Evolutionary conservation across 1,139 yeast species (phyloP).

Genomic region (Blastobotrys raffinosifermentans): DNA sequence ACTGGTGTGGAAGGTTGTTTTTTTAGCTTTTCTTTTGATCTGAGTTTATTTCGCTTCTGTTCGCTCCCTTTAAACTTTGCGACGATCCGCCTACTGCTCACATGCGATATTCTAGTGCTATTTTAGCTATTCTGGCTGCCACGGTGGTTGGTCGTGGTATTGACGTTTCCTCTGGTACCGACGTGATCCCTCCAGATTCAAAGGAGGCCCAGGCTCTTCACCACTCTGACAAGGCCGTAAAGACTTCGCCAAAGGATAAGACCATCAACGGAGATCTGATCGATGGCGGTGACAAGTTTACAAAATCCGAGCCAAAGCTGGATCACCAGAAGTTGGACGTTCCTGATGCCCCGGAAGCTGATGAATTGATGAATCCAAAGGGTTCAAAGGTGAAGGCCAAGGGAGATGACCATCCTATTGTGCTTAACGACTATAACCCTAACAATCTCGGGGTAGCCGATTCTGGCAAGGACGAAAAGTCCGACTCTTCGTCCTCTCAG

Average conservation of each 20-base stretch:
- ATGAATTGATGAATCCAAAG: constrained; percentile 14
- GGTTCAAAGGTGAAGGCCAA: constrained; percentile 18
- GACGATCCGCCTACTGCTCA: too few species aligned
- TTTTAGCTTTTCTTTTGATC: too few species aligned
- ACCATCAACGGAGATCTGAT: constrained; percentile 22
- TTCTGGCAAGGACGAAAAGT: constrained; percentile 4
- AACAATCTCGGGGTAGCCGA: constrained; percentile 30
- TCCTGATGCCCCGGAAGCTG: constrained; percentile 22
- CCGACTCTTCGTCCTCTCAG: neutral
- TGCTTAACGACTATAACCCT: constrained; percentile 36
- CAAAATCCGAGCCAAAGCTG: constrained; percentile 29
- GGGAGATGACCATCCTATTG: constrained; percentile 27
- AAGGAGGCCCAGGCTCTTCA: constrained; percentile 28
- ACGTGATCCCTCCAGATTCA: constrained; percentile 29
- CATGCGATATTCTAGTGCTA: too few species aligned
- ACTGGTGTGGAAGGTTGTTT: too few species aligned
- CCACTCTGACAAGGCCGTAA: constrained; percentile 29
- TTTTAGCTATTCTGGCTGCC: constrained; percentile 10
- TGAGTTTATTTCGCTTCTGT: too few species aligned
- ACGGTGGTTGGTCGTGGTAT: constrained; percentile 7
- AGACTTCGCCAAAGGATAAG: constrained; percentile 35
- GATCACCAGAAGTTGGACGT: constrained; percentile 24
- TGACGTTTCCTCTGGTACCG: constrained; percentile 28
- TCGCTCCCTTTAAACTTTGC: too few species aligned
- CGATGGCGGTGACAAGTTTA: constrained; percentile 28